Base-by-base conservation (phyloP, 1,284 basidiomycete species). In the Heterobasidion parviporum region DNA sequence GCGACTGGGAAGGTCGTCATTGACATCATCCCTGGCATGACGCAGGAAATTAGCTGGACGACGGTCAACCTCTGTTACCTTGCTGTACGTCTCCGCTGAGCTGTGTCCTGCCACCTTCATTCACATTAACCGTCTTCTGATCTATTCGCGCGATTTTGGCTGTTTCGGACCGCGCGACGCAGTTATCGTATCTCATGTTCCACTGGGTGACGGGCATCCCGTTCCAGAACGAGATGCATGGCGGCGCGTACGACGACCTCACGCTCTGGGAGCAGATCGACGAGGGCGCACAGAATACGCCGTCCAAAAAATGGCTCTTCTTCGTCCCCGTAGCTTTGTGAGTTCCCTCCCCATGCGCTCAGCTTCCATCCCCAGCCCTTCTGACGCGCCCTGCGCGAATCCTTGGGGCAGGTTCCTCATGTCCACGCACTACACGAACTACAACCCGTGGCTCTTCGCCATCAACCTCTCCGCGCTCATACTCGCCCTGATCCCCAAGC, bases 181-280 rank as follows among this genome's bases (percentile, higher is more conserved):
- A 98, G 95, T 71, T 96, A 32, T 92, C 95, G 12, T 99, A 96
- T 74, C 77, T 98, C 62, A 97, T 99, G 92, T 99, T 99, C 75
- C 96, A 99, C 71, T 94, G 92, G 77, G 94, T 97, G 55, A 98
- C 94, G 10, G 96, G 96, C 51, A 93, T 97, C 36, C 96, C 97
- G 3, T 99, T 99, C 70, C 90, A 96, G 66, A 87, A 85, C 66
- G 79, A 94, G 69, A 72, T 89, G 36, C 88, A 91, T 62, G 87
- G 87, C 12, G 97, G 97, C 46, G 96, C 92, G 6, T 99, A 97
- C 73, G 96, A 99, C 69, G 92, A 98, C 63, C 80, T 99, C 51
- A 99, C 97, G 0, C 75, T 99, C 32, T 99, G 96, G 96, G 96
- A 99, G 70, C 96, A 99, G 79, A 99, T 99, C 59, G 96, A 99